Conservation (phyloP, 805 yeast genomes). For the Yamadazyma kitorensis region DNA sequence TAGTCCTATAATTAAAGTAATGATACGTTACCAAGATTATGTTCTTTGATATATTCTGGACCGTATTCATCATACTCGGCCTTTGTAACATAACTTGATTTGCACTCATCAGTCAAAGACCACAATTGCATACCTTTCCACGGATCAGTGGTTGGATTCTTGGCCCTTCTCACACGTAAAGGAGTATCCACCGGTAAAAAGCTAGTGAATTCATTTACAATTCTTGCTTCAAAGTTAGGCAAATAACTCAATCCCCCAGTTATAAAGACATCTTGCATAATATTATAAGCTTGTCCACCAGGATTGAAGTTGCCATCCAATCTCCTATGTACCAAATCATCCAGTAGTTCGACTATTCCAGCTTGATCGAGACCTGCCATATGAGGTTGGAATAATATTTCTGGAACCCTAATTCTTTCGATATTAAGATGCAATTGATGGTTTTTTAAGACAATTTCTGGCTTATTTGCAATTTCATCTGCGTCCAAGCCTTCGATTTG, state of each 20-base stretch:
- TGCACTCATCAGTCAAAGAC: constrained; percentile 49
- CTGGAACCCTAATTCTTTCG: constrained; percentile 91
- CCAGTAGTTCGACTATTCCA: constrained; percentile 78
- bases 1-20: constrained; percentile 14
- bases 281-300: constrained; percentile 50
- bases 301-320: constrained; percentile 53
- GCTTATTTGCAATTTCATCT: constrained; percentile 42
- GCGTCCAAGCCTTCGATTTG: constrained; percentile 41
- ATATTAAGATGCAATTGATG: constrained; percentile 89
- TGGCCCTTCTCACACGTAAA: constrained; percentile 59
- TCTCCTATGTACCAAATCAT: constrained; percentile 60
- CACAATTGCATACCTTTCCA: constrained; percentile 95
- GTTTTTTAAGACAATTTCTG: constrained; percentile 75
- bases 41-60: constrained; percentile 83
- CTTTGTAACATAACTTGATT: constrained; percentile 53
- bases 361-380: constrained; percentile 97
- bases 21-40: constrained; percentile 66
- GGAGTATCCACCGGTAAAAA: constrained; percentile 69
- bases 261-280: constrained; percentile 65
- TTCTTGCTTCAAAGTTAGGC: constrained; percentile 63
- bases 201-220: constrained; percentile 64
- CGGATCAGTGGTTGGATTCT: constrained; percentile 72
- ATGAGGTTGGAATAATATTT: constrained; percentile 85
- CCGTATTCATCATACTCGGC: constrained; percentile 87
- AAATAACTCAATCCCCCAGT: constrained; percentile 83